Conservation (phyloP, 1,284 basidiomycete genomes). For the Tilletia walkeri region DNA sequence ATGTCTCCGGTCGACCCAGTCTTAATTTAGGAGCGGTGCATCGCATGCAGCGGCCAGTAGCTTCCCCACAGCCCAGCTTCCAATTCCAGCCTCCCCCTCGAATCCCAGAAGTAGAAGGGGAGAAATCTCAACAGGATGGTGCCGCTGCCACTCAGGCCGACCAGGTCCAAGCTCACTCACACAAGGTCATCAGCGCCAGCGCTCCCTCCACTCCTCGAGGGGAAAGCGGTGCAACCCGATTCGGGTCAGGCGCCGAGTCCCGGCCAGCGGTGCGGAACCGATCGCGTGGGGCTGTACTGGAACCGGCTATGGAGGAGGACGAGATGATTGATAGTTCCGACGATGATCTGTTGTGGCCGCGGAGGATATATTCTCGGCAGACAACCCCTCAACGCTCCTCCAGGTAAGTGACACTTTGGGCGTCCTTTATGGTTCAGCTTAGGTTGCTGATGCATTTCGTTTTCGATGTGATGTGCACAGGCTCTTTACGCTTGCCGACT, state of each 20-base stretch:
- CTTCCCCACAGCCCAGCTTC: not conserved
- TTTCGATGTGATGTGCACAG: not conserved
- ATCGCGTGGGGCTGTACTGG: not conserved
- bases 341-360: conserved; percentile 7
- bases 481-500: conserved; percentile 21
- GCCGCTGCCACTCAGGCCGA: no score
- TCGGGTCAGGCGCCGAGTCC: not conserved
- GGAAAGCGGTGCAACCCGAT: not conserved
- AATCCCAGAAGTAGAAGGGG: no score
- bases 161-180: no score
- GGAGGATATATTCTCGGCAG: conserved; percentile 3
- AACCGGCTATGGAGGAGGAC: not conserved
- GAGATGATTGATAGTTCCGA: not conserved
- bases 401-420: not conserved
- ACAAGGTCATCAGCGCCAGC: conserved; percentile 6
- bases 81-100: not conserved
- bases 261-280: not conserved
- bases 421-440: no score
- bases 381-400: not conserved
- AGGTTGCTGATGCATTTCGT: not conserved
- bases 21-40: not conserved
- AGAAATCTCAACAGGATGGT: no score
- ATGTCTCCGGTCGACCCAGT: not conserved
- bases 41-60: conserved; percentile 5
- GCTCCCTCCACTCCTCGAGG: conserved; percentile 8